Evolutionary conservation across 192 early-diverging fungal genomes (phyloP), one percentile per base, ranked within the genome.

Genomic region (Kappamyces sp.): DNA sequence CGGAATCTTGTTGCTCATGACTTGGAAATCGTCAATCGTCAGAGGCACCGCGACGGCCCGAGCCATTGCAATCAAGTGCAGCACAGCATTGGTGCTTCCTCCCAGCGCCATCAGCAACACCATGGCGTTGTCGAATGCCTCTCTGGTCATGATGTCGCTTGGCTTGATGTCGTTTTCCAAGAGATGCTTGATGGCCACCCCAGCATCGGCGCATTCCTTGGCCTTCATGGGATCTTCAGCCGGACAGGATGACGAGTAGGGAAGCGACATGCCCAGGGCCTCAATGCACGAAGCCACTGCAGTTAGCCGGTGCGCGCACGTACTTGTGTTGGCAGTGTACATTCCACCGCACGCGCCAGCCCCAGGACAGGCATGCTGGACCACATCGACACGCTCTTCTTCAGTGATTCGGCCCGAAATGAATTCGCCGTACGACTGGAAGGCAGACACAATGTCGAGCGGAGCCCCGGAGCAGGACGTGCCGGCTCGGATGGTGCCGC

Each of bases 291-390:
- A 88, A 2, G 97, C 92, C 93, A 99, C 85, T 88, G 66, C 40
- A 46, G 7, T 33, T 13, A 23, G 7, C 9, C 7, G n/a, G 58
- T 34, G 39, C 59, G 55, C 36, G 15, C 13, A 71, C 77, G 41
- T 79, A 88, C 86, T 94, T 12, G 92, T 93, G 72, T 97, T 97
- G 44, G 94, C 94, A 2, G 94, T 97, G 74, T 92, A 95, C 97
- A 99, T 99, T 51, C 97, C 97, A 66, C 97, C 97, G 74, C 97
- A 99, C 9, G 92, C 93, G 55, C 97, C 97, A 39, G 94, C 82
- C 36, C 97, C 97, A 5, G 82, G 82, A 50, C 82, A 84, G 4
- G 75, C 48, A 57, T 83, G 32, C 13, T 63, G 49, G 43, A 83
- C 68, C 55, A 83, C 70, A 52, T 83, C 80, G 35, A 52, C 37